A percentile compares a stretch with the other conserved stretches of the same genome.
Conservation (phyloP, 2,329 filamentous ascomycete genomes). For the Hypoxylon sp. region DNA sequence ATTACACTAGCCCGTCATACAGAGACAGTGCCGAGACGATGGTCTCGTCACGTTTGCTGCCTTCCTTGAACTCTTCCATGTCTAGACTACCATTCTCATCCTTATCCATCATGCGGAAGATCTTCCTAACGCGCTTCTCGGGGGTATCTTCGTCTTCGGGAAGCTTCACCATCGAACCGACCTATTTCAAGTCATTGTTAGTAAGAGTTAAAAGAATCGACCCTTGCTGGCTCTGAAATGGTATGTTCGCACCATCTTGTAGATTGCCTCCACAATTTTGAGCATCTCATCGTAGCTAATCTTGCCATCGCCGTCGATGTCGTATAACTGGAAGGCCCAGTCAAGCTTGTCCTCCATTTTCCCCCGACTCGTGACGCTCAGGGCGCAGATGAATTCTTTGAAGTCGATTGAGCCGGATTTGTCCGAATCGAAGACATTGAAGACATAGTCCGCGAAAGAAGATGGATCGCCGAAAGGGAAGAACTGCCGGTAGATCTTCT, state of each 20-base stretch:
- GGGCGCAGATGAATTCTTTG: constrained; percentile 98
- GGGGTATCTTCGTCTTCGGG: constrained; percentile 99
- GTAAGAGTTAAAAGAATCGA: constrained; percentile 8
- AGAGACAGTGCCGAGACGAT: constrained; percentile 97
- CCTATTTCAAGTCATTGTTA: constrained; percentile 65
- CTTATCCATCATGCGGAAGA: constrained; percentile 99
- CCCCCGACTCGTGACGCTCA: constrained; percentile 95
- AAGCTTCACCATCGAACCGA: constrained; percentile 98
- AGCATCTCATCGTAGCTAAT: constrained; percentile 99
- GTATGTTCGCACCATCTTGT: constrained; percentile 86
- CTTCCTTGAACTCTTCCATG: constrained; percentile 99
- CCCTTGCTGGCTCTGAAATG: neutral
- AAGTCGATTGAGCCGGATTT: constrained; percentile 99
- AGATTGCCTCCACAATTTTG: constrained; percentile 98
- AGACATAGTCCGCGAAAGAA: constrained; percentile 98
- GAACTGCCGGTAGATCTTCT: constrained; percentile 99
- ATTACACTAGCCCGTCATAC: constrained; percentile 92
- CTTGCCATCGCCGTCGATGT: constrained; percentile 98
- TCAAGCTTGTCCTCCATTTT: constrained; percentile 99
- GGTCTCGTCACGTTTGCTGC: constrained; percentile 97
- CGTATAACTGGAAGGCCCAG: constrained; percentile 99
- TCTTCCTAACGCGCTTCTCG: constrained; percentile 97
- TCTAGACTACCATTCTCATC: constrained; percentile 98
- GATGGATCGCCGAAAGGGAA: constrained; percentile 98
- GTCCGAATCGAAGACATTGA: constrained; percentile 98